phyloP scores from a whole-genome alignment of 116 monocot genomes.

The Zostera marina region DNA sequence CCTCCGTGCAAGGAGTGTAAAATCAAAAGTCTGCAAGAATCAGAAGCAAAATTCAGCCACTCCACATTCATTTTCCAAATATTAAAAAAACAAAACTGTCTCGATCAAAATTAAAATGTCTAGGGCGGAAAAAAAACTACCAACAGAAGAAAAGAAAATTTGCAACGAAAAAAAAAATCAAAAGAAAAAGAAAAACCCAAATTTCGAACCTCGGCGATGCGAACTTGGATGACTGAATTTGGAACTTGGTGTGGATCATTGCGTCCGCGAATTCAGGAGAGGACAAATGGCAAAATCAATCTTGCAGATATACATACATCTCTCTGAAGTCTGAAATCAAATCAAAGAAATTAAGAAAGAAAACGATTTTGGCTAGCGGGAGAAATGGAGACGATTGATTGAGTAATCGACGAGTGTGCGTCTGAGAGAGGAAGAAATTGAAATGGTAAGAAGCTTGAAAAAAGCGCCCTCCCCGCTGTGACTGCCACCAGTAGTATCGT shows the following conservation, averaged over 20 bases:
- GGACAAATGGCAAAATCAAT: not conserved
- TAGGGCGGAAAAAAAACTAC: too few species aligned
- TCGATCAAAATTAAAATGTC: too few species aligned
- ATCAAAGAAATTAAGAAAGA: too few species aligned
- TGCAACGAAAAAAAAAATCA: not conserved
- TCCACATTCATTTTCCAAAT: not conserved
- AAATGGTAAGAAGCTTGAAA: not conserved
- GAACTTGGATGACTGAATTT: not conserved
- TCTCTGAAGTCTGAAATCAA: not conserved
- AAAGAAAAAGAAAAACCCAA: not conserved
- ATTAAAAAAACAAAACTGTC: not conserved
- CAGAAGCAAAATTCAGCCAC: not conserved
- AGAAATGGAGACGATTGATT: not conserved
- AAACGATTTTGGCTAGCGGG: not conserved
- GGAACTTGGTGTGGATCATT: not conserved
- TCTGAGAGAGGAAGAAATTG: not conserved
- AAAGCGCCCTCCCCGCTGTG: not conserved
- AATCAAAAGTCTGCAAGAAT: constrained; percentile 30
- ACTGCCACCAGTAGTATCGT: not conserved
- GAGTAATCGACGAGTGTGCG: too few species aligned
- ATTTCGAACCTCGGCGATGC: constrained; percentile 9
- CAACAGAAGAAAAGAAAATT: not conserved
- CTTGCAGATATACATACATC: not conserved
- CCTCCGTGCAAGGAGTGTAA: constrained; percentile 9
- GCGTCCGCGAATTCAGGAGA: not conserved